Conservation (phyloP, 352 stramenopile species). For the Nothophytophthora sp. region DNA sequence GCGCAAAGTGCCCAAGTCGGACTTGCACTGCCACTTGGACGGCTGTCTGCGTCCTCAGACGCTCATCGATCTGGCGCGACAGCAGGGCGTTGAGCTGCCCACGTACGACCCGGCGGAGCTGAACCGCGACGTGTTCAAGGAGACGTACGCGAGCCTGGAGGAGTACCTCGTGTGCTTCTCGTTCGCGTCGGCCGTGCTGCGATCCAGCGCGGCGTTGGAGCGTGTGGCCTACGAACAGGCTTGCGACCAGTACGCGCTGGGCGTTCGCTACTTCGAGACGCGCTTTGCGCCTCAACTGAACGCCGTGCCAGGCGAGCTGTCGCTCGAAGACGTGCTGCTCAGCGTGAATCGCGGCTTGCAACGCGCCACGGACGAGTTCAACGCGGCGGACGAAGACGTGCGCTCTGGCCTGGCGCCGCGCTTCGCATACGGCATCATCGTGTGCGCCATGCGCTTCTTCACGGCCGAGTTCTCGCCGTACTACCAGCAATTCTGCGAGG, state of each 20-base stretch:
- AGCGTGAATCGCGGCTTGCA: conserved; percentile 60
- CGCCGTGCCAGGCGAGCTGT: conserved; percentile 56
- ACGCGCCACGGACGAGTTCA: conserved; percentile 71
- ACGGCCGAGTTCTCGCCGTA: conserved; percentile 78
- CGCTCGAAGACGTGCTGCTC: conserved; percentile 75
- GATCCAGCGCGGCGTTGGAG: conserved; percentile 61
- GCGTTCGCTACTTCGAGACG: conserved; percentile 87
- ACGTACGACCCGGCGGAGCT: conserved; percentile 70
- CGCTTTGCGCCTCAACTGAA: conserved; percentile 87
- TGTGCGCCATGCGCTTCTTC: conserved; percentile 91
- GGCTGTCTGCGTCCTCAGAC: conserved; percentile 80
- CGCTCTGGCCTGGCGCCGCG: conserved; percentile 48
- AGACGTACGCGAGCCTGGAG: conserved; percentile 79
- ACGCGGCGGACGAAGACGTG: conserved; percentile 53
- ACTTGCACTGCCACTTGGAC: conserved; percentile 89
- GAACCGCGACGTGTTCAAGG: conserved; percentile 70
- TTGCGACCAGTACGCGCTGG: conserved; percentile 72
- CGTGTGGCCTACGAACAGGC: conserved; percentile 87
- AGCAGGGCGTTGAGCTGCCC: conserved; percentile 73
- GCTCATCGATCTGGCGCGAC: conserved; percentile 79
- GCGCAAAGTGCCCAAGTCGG: conserved; percentile 72
- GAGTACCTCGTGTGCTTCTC: conserved; percentile 88
- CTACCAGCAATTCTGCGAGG: conserved; percentile 82
- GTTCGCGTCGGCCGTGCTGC: conserved; percentile 74
- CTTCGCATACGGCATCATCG: conserved; percentile 88